phyloP scores from a whole-genome alignment of 2,329 filamentous ascomycete genomes.

The Fusarium camptoceras region DNA sequence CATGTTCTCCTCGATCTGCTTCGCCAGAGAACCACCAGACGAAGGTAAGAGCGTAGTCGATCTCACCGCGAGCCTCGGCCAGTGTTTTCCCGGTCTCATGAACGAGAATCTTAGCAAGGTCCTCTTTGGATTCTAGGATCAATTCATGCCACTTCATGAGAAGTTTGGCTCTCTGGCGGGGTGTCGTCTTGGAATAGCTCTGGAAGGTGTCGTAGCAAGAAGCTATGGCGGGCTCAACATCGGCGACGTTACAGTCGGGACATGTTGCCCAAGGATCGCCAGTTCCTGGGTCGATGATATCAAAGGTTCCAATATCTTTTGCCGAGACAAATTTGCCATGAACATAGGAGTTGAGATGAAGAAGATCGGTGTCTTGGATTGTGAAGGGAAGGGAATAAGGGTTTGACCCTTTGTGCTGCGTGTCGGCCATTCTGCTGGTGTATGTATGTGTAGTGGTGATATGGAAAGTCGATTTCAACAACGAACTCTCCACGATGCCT shows the following conservation, averaged over 20 bases:
- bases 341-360: neutral
- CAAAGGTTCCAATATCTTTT: neutral
- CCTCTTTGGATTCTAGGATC: constrained; percentile 43
- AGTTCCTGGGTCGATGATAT: constrained; percentile 12
- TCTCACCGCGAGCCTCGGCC: constrained; percentile 63
- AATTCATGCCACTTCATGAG: constrained; percentile 54
- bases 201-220: constrained; percentile 1
- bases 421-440: neutral
- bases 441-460: neutral
- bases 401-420: too few species aligned
- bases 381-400: neutral
- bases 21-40: constrained; percentile 68
- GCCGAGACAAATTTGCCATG: constrained; percentile 5
- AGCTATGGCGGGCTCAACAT: constrained; percentile 43
- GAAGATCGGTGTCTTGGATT: neutral
- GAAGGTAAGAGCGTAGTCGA: constrained; percentile 67
- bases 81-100: constrained; percentile 69
- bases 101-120: constrained; percentile 55
- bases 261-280: neutral
- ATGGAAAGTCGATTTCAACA: neutral
- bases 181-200: constrained; percentile 53
- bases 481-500: too few species aligned
- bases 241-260: constrained; percentile 27
- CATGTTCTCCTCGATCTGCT: constrained; percentile 65
- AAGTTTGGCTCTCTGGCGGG: constrained; percentile 48